Conservation (phyloP, 1,284 basidiomycete species). For the Farysia itapuensis region DNA sequence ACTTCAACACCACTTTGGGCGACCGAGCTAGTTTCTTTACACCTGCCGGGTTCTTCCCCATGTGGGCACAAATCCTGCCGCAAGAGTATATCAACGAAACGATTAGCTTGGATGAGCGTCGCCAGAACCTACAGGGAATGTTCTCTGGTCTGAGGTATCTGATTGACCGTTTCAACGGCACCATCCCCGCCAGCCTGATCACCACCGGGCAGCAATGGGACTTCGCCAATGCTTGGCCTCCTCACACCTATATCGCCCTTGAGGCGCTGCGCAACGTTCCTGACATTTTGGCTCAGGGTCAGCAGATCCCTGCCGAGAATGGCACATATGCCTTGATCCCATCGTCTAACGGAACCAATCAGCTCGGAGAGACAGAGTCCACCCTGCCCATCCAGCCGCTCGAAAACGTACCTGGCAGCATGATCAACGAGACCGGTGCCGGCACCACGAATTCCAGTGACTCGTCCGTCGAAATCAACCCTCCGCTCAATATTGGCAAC, state of each 20-base stretch:
- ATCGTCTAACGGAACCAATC: slow-evolving; percentile 60
- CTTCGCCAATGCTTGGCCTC: slow-evolving; percentile 41
- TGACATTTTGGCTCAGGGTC: slow-evolving; percentile 67
- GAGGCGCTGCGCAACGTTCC: slow-evolving; percentile 75
- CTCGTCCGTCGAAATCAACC: slow-evolving; percentile 48
- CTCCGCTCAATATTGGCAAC: slow-evolving; percentile 75
- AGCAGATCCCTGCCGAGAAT: slow-evolving; percentile 64
- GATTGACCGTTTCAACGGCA: slow-evolving; percentile 82
- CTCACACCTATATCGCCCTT: slow-evolving; percentile 68
- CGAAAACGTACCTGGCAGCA: slow-evolving; percentile 38
- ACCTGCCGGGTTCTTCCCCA: slow-evolving; percentile 76
- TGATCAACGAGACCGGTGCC: slow-evolving; percentile 64
- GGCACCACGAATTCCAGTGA: slow-evolving; percentile 63
- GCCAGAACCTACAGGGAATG: slow-evolving; percentile 63
- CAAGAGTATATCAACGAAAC: slow-evolving; percentile 68
- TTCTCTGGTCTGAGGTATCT: slow-evolving; percentile 74
- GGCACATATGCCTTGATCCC: slow-evolving; percentile 73
- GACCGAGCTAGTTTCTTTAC: slow-evolving; percentile 65
- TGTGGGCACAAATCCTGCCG: slow-evolving; percentile 84
- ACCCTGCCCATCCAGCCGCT: slow-evolving; percentile 72
- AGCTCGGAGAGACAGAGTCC: slow-evolving; percentile 71
- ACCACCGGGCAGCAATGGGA: slow-evolving; percentile 80
- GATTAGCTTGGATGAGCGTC: slow-evolving; percentile 46
- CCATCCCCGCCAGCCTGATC: slow-evolving; percentile 73
- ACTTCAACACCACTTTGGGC: slow-evolving; percentile 64